A percentile compares a stretch with the other conserved stretches of the same genome.
Evolutionary conservation across 73 alveolate species (phyloP).

Genomic region (Paramecium bursaria): DNA sequence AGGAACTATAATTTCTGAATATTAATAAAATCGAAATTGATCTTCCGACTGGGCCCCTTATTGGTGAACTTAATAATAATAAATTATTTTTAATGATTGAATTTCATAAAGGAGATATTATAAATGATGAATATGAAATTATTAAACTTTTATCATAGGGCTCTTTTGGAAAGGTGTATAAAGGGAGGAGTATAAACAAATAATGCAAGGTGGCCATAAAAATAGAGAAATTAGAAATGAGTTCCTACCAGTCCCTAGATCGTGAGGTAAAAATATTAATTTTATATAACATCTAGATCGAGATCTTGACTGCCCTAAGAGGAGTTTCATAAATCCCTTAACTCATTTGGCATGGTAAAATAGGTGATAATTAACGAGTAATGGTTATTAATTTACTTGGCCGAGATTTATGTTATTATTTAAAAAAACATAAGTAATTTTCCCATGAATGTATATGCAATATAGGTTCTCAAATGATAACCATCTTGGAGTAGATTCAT

Average conservation of each 20-base stretch:
- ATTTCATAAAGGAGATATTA: slow-evolving; percentile 46
- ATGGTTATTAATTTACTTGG: slow-evolving; percentile 88
- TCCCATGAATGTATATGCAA: not conserved
- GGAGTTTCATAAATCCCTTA: slow-evolving; percentile 70
- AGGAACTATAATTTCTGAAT: not conserved
- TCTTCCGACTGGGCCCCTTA: not conserved
- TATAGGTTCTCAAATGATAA: not conserved
- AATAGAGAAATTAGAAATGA: slow-evolving; percentile 56
- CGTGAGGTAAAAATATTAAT: slow-evolving; percentile 13
- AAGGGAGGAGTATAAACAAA: slow-evolving; percentile 51
- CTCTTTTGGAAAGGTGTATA: slow-evolving; percentile 63
- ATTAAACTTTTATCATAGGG: slow-evolving; percentile 31
- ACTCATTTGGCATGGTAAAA: slow-evolving; percentile 72
- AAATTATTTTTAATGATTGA: not conserved
- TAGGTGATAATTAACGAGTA: slow-evolving; percentile 70
- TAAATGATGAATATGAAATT: slow-evolving; percentile 24
- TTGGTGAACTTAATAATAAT: not conserved
- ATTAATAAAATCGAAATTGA: no score
- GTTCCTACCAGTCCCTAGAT: not conserved
- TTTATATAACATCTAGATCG: slow-evolving; percentile 1
- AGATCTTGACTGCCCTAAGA: slow-evolving; percentile 27
- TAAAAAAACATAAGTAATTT: not conserved
- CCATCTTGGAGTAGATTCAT: slow-evolving; percentile 44
- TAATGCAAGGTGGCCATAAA: slow-evolving; percentile 65
- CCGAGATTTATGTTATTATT: slow-evolving; percentile 20